Evolutionary conservation across 2,329 filamentous ascomycete species (phyloP).

Genomic region (Metarhizium album): DNA sequence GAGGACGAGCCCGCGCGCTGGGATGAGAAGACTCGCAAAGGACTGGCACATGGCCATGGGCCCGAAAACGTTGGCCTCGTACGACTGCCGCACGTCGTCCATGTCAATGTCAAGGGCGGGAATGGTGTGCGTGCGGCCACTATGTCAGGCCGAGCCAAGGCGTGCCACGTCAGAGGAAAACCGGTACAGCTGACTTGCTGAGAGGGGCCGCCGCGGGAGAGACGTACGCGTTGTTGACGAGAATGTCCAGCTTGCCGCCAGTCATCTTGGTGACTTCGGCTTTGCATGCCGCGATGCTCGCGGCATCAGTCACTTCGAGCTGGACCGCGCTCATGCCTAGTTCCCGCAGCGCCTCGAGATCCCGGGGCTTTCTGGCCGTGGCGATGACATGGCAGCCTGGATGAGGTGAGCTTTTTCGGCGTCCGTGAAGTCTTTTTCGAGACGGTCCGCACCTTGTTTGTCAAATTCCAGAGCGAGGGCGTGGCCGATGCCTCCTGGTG

Average conservation of each 20-base stretch:
- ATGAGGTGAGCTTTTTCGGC: not conserved
- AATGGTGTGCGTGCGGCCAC: constrained; percentile 39
- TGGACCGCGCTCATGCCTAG: constrained; percentile 37
- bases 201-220: not conserved
- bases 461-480: constrained; percentile 43
- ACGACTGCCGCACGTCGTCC: constrained; percentile 40
- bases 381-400: constrained; percentile 40
- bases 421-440: not conserved
- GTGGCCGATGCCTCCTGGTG: constrained; percentile 48
- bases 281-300: constrained; percentile 39
- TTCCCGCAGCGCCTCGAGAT: constrained; percentile 33
- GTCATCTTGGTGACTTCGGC: constrained; percentile 36
- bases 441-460: constrained; percentile 29
- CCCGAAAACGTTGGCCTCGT: constrained; percentile 47
- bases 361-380: constrained; percentile 39
- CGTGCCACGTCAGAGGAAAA: too few species aligned
- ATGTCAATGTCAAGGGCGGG: constrained; percentile 41
- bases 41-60: constrained; percentile 44
- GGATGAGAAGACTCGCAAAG: constrained; percentile 38
- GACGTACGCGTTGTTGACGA: constrained; percentile 48
- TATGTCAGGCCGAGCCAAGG: too few species aligned
- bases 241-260: constrained; percentile 42
- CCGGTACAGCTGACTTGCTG: not conserved
- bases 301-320: constrained; percentile 42
- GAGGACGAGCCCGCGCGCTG: constrained; percentile 39